phyloP scores from a whole-genome alignment of 192 early-diverging fungal genomes.

The Mortierella claussenii region DNA sequence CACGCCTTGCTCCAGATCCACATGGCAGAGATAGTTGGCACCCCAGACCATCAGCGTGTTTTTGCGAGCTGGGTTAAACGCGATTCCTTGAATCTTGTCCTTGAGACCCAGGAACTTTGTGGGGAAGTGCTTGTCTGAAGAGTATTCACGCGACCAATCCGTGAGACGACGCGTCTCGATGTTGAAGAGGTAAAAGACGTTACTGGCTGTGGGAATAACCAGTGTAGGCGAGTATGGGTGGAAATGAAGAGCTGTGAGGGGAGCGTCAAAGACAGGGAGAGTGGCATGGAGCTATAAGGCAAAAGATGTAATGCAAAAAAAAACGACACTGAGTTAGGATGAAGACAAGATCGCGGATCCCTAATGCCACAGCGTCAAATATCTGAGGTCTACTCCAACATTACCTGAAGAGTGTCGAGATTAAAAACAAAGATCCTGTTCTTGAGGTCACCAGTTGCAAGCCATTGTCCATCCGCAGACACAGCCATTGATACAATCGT shows the following conservation, averaged over 20 bases:
- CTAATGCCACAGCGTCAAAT: no score
- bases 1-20: slow-evolving; percentile 74
- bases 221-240: slow-evolving; percentile 65
- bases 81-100: slow-evolving; percentile 80
- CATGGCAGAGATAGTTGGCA: slow-evolving; percentile 71
- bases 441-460: slow-evolving; percentile 81
- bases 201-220: slow-evolving; percentile 68
- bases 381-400: slow-evolving; percentile 1
- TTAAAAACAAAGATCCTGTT: slow-evolving; percentile 81
- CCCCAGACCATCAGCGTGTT: slow-evolving; percentile 77
- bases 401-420: slow-evolving; percentile 75
- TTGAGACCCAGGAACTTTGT: slow-evolving; percentile 66
- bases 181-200: slow-evolving; percentile 86
- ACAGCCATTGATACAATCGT: slow-evolving; percentile 79
- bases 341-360: no score
- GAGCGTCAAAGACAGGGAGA: slow-evolving; percentile 68
- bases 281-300: slow-evolving; percentile 68
- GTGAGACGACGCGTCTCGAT: slow-evolving; percentile 72
- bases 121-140: slow-evolving; percentile 70
- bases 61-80: slow-evolving; percentile 72
- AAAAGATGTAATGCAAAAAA: not conserved
- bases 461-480: slow-evolving; percentile 81
- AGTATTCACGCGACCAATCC: slow-evolving; percentile 85
- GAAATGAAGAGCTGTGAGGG: slow-evolving; percentile 76
- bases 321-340: slow-evolving; percentile 1